These are phyloP conservation scores for Hanseniaspora guilliermondii DNA, from an alignment of 805 yeast species.

Conservation along the genomic window DNA sequence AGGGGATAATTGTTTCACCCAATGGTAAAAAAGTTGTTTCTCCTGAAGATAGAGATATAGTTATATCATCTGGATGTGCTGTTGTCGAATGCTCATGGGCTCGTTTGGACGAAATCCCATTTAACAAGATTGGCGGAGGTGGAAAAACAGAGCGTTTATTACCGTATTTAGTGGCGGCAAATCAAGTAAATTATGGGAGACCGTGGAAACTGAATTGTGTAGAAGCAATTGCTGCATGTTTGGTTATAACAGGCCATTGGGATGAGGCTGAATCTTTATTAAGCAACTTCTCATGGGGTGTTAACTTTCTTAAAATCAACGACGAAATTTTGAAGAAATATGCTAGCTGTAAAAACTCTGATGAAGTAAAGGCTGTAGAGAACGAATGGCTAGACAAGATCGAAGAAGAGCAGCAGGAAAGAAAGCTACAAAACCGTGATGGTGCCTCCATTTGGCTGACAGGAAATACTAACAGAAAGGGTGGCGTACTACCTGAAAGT, in stretches of 20 bases:
- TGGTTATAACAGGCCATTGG: slow-evolving; percentile 79
- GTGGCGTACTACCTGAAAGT: not conserved
- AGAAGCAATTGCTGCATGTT: slow-evolving; percentile 93
- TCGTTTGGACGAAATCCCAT: slow-evolving; percentile 91
- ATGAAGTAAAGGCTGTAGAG: slow-evolving; percentile 59
- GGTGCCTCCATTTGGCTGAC: slow-evolving; percentile 57
- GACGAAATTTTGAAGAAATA: slow-evolving; percentile 64
- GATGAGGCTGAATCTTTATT: slow-evolving; percentile 80
- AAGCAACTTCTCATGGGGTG: slow-evolving; percentile 84
- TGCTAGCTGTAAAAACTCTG: slow-evolving; percentile 68
- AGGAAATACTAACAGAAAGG: slow-evolving; percentile 59
- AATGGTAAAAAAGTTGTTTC: slow-evolving; percentile 83
- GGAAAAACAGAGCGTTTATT: slow-evolving; percentile 75
- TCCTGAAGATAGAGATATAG: slow-evolving; percentile 69
- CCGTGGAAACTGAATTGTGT: slow-evolving; percentile 96
- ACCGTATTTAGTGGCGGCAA: slow-evolving; percentile 91
- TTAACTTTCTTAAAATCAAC: slow-evolving; percentile 72
- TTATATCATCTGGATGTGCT: slow-evolving; percentile 77
- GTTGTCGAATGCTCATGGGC: slow-evolving; percentile 99
- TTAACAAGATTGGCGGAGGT: slow-evolving; percentile 88
- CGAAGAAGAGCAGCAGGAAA: slow-evolving; percentile 51
- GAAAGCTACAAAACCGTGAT: slow-evolving; percentile 41
- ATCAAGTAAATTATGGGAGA: slow-evolving; percentile 90
- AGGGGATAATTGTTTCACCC: slow-evolving; percentile 84
- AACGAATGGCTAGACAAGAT: slow-evolving; percentile 57